A percentile compares a stretch with the other conserved stretches of the same genome.
These are phyloP conservation scores for Pichia sp. DNA, from an alignment of 1,139 yeast genomes.

Conservation along the genomic window DNA sequence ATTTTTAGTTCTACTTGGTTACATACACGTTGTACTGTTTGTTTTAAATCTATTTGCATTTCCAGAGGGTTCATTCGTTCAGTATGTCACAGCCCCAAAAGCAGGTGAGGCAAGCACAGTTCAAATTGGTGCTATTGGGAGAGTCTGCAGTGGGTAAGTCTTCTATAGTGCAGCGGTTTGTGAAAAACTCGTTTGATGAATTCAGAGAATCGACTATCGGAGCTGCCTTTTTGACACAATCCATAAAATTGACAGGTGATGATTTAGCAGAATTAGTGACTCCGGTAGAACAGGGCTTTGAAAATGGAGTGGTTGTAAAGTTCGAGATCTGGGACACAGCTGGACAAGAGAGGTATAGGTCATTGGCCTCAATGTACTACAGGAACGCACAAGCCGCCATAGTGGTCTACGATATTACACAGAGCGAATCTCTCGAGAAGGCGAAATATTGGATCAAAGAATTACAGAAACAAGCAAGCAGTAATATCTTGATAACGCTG, in stretches of 20 bases:
- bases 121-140: slow-evolving; percentile 67
- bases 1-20: neutral
- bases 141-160: slow-evolving; percentile 97
- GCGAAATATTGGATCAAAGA: slow-evolving; percentile 98
- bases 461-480: slow-evolving; percentile 82
- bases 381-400: slow-evolving; percentile 81
- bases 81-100: neutral
- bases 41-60: neutral
- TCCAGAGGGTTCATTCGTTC: neutral
- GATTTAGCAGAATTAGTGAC: slow-evolving; percentile 1
- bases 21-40: neutral
- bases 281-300: neutral
- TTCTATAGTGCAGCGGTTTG: slow-evolving; percentile 89
- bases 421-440: slow-evolving; percentile 67
- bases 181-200: slow-evolving; percentile 90
- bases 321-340: slow-evolving; percentile 91
- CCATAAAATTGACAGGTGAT: slow-evolving; percentile 47
- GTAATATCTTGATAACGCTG: slow-evolving; percentile 77
- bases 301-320: slow-evolving; percentile 33
- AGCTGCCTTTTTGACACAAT: slow-evolving; percentile 93
- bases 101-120: slow-evolving; percentile 48
- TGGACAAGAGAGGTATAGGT: slow-evolving; percentile 80
- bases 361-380: slow-evolving; percentile 82
- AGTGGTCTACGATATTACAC: slow-evolving; percentile 71
- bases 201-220: slow-evolving; percentile 94